Evolutionary conservation across 2,329 filamentous ascomycete genomes (phyloP).

Genomic region (Fusarium gaditjirri): DNA sequence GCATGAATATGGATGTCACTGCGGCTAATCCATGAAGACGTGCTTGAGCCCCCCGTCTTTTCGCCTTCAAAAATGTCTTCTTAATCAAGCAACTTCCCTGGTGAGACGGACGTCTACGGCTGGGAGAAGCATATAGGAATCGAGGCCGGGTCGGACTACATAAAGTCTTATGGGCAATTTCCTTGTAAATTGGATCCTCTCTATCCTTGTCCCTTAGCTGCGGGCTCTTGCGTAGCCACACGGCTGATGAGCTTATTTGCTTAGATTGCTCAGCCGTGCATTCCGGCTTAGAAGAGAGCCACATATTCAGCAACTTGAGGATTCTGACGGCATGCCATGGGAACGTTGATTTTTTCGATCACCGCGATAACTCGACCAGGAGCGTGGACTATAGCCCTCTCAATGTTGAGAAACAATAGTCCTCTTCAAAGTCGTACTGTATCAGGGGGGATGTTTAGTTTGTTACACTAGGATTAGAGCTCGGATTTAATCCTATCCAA

Average conservation of each 20-base stretch:
- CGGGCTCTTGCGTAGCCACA: conserved; percentile 18
- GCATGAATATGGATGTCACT: background rate
- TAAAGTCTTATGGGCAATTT: conserved; percentile 29
- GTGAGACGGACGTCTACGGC: background rate
- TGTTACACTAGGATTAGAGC: conserved; percentile 4
- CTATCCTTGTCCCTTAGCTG: conserved; percentile 11
- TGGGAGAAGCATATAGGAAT: conserved; percentile 2
- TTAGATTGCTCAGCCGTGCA: conserved; percentile 22
- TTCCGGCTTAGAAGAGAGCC: conserved; percentile 14
- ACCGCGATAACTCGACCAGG: background rate
- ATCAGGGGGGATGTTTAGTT: background rate
- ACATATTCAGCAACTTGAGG: background rate
- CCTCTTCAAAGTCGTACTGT: background rate
- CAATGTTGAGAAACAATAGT: background rate
- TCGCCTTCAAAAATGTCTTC: background rate
- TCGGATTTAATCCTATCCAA: conserved; percentile 21
- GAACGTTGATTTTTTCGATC: background rate
- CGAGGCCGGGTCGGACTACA: background rate
- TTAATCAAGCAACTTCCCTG: background rate
- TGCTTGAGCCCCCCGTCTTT: background rate
- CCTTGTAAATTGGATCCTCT: conserved; percentile 31
- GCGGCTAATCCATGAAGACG: background rate
- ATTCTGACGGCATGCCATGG: background rate
- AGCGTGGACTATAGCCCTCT: background rate
- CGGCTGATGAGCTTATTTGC: conserved; percentile 36